phyloP scores from a whole-genome alignment of 1,284 basidiomycete genomes.

The Moesziomyces parantarcticus region DNA sequence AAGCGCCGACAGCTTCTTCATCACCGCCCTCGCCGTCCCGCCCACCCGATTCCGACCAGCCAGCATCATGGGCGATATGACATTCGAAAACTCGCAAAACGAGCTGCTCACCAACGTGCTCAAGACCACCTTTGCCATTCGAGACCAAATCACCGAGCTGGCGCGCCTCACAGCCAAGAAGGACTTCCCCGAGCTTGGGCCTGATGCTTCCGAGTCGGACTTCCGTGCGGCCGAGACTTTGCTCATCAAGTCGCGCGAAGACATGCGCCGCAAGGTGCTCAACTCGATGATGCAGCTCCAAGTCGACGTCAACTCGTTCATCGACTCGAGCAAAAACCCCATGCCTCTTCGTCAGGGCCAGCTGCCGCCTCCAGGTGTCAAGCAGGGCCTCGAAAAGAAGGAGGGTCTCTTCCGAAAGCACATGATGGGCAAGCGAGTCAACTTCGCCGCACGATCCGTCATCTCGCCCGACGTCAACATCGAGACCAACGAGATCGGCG shows the following conservation, averaged over 20 bases:
- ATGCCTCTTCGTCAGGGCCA: conserved; percentile 84
- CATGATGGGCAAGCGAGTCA: conserved; percentile 99
- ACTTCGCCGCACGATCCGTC: conserved; percentile 98
- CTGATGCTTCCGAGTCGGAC: conserved; percentile 61
- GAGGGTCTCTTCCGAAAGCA: conserved; percentile 98
- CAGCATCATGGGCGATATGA: conserved; percentile 87
- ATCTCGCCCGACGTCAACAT: conserved; percentile 99
- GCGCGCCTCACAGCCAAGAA: conserved; percentile 75
- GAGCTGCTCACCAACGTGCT: conserved; percentile 88
- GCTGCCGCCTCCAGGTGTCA: conserved; percentile 92
- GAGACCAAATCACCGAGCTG: conserved; percentile 75
- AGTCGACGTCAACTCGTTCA: conserved; percentile 94
- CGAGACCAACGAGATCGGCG: conserved; percentile 98
- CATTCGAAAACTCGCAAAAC: conserved; percentile 97
- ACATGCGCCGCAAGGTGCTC: conserved; percentile 77
- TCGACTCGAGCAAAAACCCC: conserved; percentile 97
- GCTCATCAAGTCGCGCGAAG: conserved; percentile 69
- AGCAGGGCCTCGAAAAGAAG: conserved; percentile 98
- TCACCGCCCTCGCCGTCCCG: conserved; percentile 89
- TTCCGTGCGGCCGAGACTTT: conserved; percentile 69
- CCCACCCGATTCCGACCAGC: conserved; percentile 97
- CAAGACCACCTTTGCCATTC: conserved; percentile 73
- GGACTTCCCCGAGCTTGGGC: conserved; percentile 64
- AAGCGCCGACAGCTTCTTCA: conserved; percentile 95
- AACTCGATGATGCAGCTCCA: conserved; percentile 89